Evolutionary conservation across 2,329 filamentous ascomycete genomes (phyloP).

Genomic region (Stagonosporopsis vannaccii): DNA sequence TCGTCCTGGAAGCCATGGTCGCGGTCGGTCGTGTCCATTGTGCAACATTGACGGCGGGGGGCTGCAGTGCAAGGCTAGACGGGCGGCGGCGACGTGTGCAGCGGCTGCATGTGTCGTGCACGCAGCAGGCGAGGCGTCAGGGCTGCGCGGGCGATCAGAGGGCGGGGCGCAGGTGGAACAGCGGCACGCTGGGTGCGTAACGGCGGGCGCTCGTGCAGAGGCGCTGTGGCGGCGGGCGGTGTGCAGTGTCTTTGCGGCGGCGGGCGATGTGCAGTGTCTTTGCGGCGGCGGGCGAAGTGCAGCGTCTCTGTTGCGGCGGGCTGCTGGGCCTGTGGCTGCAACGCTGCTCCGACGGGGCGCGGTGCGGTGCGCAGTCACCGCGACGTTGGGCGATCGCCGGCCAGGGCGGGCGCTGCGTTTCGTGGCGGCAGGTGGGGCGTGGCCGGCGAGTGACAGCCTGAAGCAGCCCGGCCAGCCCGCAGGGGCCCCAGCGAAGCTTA

Average conservation of each 20-base stretch:
- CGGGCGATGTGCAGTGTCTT: background rate
- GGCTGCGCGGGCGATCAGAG: conserved; percentile 1
- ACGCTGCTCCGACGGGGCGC: background rate
- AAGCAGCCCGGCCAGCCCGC: background rate
- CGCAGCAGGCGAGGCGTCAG: background rate
- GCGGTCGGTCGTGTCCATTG: conserved; percentile 46
- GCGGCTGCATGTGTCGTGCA: conserved; percentile 13
- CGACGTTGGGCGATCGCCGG: conserved; percentile 11
- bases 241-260: background rate
- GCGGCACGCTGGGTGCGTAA: background rate
- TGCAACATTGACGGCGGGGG: conserved; percentile 36
- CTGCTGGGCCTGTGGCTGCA: background rate
- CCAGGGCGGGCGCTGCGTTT: background rate
- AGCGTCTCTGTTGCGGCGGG: background rate
- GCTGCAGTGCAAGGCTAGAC: background rate
- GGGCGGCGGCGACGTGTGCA: background rate
- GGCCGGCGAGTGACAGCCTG: conserved; percentile 3
- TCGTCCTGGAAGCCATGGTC: conserved; percentile 48
- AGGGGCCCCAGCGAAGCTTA: background rate
- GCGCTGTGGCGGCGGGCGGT: background rate
- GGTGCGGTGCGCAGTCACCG: background rate
- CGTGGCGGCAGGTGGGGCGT: conserved; percentile 1
- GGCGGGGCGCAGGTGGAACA: conserved; percentile 9
- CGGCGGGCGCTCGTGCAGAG: background rate
- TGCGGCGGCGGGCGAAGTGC: background rate